Percentiles rank a stretch among this genome's conserved stretches.
These are phyloP conservation scores for Phylloporus sp. DNA, from an alignment of 768 basidiomycete genomes.

Conservation along the genomic window DNA sequence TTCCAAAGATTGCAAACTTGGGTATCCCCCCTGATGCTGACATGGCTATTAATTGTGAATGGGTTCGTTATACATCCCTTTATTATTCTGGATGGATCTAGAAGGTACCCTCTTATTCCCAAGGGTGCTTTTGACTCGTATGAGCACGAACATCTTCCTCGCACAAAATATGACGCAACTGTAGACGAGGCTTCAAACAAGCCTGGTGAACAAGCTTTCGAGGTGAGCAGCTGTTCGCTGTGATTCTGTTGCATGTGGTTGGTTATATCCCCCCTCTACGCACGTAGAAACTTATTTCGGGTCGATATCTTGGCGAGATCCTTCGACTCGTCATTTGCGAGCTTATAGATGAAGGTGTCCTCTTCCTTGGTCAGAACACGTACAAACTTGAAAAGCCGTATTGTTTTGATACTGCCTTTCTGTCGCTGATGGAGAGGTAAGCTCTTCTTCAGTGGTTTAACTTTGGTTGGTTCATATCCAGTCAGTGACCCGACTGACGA, in stretches of 20 bases:
- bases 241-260: not conserved
- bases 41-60: slow-evolving; percentile 98
- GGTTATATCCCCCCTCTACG: not conserved
- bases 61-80: slow-evolving; percentile 47
- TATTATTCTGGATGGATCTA: not conserved
- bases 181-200: slow-evolving; percentile 97
- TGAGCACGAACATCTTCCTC: slow-evolving; percentile 88
- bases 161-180: slow-evolving; percentile 89
- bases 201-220: slow-evolving; percentile 91
- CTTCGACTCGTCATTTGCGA: slow-evolving; percentile 93
- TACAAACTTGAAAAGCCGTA: slow-evolving; percentile 96
- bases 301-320: slow-evolving; percentile 94
- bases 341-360: slow-evolving; percentile 92
- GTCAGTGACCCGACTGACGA: slow-evolving; percentile 92
- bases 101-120: not conserved
- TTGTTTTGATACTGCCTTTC: slow-evolving; percentile 92
- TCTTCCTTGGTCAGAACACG: slow-evolving; percentile 97
- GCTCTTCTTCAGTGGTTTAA: not conserved
- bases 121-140: slow-evolving; percentile 98
- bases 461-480: slow-evolving; percentile 1
- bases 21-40: slow-evolving; percentile 59
- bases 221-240: slow-evolving; percentile 43
- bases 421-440: slow-evolving; percentile 94
- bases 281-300: slow-evolving; percentile 86
- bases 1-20: slow-evolving; percentile 80